A percentile compares a stretch with the other conserved stretches of the same genome.
Conservation (phyloP, 2,329 filamentous ascomycete genomes). For the Ophiostoma pallidulum region DNA sequence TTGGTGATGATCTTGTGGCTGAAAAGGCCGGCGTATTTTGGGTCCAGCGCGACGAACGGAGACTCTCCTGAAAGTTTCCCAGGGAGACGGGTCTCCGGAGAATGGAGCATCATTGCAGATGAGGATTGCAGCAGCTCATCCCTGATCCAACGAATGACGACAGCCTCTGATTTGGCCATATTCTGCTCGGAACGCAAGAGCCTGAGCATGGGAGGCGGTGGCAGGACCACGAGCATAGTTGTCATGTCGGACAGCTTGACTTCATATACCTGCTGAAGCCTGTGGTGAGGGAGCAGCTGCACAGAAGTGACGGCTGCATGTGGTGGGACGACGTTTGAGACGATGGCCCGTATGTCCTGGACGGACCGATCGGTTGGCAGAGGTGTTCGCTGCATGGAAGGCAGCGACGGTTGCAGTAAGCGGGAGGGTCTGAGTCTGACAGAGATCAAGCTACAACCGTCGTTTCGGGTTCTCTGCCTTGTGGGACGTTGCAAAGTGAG, state of each 20-base stretch:
- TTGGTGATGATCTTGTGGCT: background rate
- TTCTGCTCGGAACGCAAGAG: slow-evolving; percentile 39
- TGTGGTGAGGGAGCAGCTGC: slow-evolving; percentile 22
- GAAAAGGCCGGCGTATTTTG: background rate
- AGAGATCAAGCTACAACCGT: slow-evolving; percentile 10
- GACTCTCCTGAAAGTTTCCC: background rate
- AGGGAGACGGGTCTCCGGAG: too few species aligned
- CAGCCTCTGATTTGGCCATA: slow-evolving; percentile 35
- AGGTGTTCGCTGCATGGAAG: slow-evolving; percentile 28
- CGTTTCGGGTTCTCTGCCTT: slow-evolving; percentile 9
- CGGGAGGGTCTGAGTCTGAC: slow-evolving; percentile 9
- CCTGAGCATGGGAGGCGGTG: slow-evolving; percentile 33
- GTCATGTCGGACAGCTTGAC: slow-evolving; percentile 33
- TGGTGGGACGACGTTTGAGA: slow-evolving; percentile 24
- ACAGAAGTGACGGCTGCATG: slow-evolving; percentile 26
- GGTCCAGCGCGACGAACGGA: background rate
- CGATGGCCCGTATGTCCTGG: slow-evolving; percentile 27
- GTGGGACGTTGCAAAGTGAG: slow-evolving; percentile 14
- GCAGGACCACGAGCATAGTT: slow-evolving; percentile 32
- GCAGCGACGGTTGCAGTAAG: slow-evolving; percentile 2
- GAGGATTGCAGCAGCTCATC: background rate
- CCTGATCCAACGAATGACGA: slow-evolving; percentile 36
- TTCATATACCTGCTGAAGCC: slow-evolving; percentile 34
- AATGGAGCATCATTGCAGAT: background rate
- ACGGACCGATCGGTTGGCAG: slow-evolving; percentile 16